Base-by-base conservation (phyloP, 768 basidiomycete species). In the Russula foetens region DNA sequence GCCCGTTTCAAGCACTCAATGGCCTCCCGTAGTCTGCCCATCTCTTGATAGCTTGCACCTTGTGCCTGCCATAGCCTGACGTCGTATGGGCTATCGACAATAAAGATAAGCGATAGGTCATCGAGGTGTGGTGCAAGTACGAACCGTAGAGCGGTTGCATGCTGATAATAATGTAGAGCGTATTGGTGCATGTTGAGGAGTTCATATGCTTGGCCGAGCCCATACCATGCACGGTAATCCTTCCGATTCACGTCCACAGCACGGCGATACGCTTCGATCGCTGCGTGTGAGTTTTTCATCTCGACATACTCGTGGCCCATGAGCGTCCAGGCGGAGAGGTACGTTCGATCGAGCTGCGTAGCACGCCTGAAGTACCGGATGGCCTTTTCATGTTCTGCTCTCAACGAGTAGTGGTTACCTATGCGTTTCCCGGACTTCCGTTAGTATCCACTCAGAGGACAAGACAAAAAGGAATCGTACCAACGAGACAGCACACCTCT, bases 221-320 rank as follows among this genome's bases (percentile, higher is more conserved):
- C 97, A 73, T 95, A 98, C 97, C 97, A 99, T 7, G 95, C 96
- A 59, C 96, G 76, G 69, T 97, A 98, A 74, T 99, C 97, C 70
- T 98, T 97, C 56, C 92, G 82, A 68, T 96, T 96, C 65, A 97
- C 87, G 68, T 98, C 96, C 62, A 98, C 85, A 54, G 97, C 97
- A 69, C 94, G 83, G 56, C 97, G 84, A 73, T 98, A 99, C 11
- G 94, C 91, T 74, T 98, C 97, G 57, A 98, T 97, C 17, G 97
- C 96, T 2, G 97, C 97, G 77, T 98, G 95, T 5, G 93, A 93
- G 72, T 99, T 98, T 75, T 98, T 98, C 86, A 97, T 86, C 75
- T 99, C 97, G 46, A 99, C 90, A 68, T 90, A 98, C 73, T 98
- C 97, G 69, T 99, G 97, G 1, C 97, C 97, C 92, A 99, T 94